Conservation (phyloP, 1,139 yeast species). For the Protomyces macrosporus region DNA sequence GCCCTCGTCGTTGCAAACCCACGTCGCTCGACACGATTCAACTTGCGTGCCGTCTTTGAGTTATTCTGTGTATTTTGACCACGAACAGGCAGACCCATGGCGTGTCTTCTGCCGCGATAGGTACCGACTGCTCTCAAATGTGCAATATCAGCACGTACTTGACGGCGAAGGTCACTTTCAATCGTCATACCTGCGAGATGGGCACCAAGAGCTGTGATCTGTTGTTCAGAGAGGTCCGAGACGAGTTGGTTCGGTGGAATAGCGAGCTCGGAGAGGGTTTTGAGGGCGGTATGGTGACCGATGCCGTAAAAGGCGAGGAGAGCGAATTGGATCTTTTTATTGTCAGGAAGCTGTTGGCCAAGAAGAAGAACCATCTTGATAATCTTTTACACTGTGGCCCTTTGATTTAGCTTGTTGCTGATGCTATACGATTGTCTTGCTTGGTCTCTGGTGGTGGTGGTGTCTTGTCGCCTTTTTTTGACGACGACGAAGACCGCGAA, state of each 20-base stretch:
- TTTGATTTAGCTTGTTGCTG: neutral
- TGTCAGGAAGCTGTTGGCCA: constrained; percentile 26
- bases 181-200: constrained; percentile 77
- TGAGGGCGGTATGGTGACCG: constrained; percentile 67
- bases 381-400: neutral
- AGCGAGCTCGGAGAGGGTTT: constrained; percentile 80
- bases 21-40: constrained; percentile 58
- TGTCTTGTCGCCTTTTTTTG: too few species aligned
- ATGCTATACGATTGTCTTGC: too few species aligned
- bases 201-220: constrained; percentile 76
- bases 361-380: constrained; percentile 25
- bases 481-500: too few species aligned
- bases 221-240: constrained; percentile 87
- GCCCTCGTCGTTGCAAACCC: constrained; percentile 7
- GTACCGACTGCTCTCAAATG: constrained; percentile 79
- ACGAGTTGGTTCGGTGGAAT: constrained; percentile 90
- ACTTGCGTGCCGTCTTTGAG: constrained; percentile 79
- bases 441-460: too few species aligned
- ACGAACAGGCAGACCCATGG: constrained; percentile 62
- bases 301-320: constrained; percentile 62
- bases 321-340: constrained; percentile 26
- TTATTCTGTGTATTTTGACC: constrained; percentile 93
- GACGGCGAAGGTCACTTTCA: constrained; percentile 78
- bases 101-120: constrained; percentile 85
- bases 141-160: constrained; percentile 70